phyloP scores from a whole-genome alignment of 2,329 filamentous ascomycete species.

The Penicillium sp. region DNA sequence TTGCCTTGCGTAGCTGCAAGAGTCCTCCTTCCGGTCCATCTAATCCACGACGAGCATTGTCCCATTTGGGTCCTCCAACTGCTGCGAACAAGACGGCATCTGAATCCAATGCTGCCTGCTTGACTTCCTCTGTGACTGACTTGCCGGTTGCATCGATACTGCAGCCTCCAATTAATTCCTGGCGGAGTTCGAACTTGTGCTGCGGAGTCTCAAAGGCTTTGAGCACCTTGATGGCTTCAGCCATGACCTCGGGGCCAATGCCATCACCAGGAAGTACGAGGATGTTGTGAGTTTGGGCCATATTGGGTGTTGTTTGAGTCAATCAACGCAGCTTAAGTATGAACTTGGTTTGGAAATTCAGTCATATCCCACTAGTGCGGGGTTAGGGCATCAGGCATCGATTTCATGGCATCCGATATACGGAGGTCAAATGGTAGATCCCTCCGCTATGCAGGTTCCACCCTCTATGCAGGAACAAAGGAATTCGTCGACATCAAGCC shows the following conservation, averaged over 20 bases:
- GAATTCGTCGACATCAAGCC: neutral
- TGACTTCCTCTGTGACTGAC: constrained; percentile 71
- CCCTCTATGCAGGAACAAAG: neutral
- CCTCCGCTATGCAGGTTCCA: neutral
- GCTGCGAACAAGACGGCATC: constrained; percentile 84
- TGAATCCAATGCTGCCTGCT: constrained; percentile 69
- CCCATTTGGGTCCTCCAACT: constrained; percentile 91
- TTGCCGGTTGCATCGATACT: constrained; percentile 72
- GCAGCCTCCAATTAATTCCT: constrained; percentile 81
- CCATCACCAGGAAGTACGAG: constrained; percentile 74
- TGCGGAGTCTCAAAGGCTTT: constrained; percentile 64
- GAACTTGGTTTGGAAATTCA: neutral
- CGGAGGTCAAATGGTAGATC: neutral
- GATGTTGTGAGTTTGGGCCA: constrained; percentile 55
- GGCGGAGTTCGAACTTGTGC: constrained; percentile 73
- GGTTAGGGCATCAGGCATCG: constrained; percentile 19
- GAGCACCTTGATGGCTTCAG: constrained; percentile 56
- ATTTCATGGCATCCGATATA: constrained; percentile 2
- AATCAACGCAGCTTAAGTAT: neutral
- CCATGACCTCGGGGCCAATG: constrained; percentile 67
- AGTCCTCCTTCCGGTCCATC: constrained; percentile 86
- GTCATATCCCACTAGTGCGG: constrained; percentile 15
- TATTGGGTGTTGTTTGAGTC: neutral
- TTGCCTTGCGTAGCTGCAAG: constrained; percentile 76
- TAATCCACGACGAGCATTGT: constrained; percentile 56